Percentiles rank a stretch among this genome's conserved stretches.
Conservation (phyloP, 352 stramenopile species). For the Phytophthora agathidicida region DNA sequence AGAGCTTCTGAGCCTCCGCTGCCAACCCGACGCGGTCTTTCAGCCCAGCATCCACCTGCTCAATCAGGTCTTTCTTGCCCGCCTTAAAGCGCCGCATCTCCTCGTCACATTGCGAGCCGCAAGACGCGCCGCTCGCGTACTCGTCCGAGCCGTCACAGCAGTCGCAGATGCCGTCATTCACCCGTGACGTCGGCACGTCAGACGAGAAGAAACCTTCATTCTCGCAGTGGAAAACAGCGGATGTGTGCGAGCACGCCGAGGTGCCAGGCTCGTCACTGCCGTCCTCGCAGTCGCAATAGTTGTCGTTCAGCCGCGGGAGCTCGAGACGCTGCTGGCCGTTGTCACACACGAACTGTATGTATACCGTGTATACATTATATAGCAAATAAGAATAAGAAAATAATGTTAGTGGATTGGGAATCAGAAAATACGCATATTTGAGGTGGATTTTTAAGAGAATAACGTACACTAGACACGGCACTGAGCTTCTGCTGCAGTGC, state of each 20-base stretch:
- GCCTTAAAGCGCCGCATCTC: constrained; percentile 49
- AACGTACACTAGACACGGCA: constrained; percentile 43
- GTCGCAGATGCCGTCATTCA: constrained; percentile 96
- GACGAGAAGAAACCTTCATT: constrained; percentile 57
- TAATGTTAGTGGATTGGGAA: too few species aligned
- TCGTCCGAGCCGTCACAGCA: constrained; percentile 98
- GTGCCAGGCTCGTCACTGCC: constrained; percentile 92
- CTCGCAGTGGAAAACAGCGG: constrained; percentile 49
- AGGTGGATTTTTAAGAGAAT: not conserved
- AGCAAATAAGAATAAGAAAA: constrained; percentile 9
- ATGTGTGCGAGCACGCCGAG: constrained; percentile 67
- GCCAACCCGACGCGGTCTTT: constrained; percentile 48
- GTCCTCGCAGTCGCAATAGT: constrained; percentile 95
- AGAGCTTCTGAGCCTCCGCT: constrained; percentile 38
- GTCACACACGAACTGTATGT: constrained; percentile 76
- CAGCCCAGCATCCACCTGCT: constrained; percentile 71
- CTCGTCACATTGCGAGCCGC: constrained; percentile 39
- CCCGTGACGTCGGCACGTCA: constrained; percentile 57
- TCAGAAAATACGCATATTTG: too few species aligned
- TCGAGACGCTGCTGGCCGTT: constrained; percentile 56
- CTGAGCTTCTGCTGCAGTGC: constrained; percentile 46
- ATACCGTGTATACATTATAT: too few species aligned
- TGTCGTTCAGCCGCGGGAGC: constrained; percentile 86
- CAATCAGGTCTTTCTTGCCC: constrained; percentile 69
- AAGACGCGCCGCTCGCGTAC: constrained; percentile 39